Conservation (phyloP, 163 green algal species). For the Volvox carteri region DNA sequence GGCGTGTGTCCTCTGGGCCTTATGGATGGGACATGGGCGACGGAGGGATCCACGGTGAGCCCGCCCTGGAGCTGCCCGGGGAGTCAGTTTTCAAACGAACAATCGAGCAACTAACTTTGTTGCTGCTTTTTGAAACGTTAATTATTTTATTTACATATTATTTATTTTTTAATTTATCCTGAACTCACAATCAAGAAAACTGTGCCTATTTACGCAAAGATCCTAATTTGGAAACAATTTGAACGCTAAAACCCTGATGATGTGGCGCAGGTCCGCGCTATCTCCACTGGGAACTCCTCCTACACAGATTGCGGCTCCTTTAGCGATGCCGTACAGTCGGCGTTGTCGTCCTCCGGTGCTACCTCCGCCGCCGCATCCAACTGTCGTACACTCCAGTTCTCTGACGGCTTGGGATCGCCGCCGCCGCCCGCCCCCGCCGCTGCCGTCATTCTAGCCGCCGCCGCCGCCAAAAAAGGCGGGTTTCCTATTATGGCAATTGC, state of each 20-base stretch:
- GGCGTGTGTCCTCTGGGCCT: constrained; percentile 33
- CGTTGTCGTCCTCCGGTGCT: neutral
- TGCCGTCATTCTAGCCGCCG: neutral
- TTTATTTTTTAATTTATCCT: no score
- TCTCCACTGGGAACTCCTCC: neutral
- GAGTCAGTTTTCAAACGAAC: no score
- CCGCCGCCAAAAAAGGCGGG: neutral
- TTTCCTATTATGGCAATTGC: constrained; percentile 18
- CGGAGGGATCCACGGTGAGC: neutral
- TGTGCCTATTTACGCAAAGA: no score
- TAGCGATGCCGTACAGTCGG: neutral
- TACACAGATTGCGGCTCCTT: constrained; percentile 18
- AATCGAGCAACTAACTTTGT: no score
- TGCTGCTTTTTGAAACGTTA: no score
- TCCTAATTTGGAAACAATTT: no score
- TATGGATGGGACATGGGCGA: neutral
- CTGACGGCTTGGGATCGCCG: neutral
- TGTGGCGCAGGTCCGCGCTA: constrained; percentile 39
- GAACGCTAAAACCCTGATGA: no score
- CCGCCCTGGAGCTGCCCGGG: neutral
- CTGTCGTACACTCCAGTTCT: constrained; percentile 2
- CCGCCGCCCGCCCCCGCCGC: neutral
- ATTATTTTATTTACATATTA: no score
- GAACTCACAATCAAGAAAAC: no score
- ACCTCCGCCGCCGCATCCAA: neutral